Conservation (phyloP, 2,329 filamentous ascomycete species). For the Teratosphaeria gauchensis region DNA sequence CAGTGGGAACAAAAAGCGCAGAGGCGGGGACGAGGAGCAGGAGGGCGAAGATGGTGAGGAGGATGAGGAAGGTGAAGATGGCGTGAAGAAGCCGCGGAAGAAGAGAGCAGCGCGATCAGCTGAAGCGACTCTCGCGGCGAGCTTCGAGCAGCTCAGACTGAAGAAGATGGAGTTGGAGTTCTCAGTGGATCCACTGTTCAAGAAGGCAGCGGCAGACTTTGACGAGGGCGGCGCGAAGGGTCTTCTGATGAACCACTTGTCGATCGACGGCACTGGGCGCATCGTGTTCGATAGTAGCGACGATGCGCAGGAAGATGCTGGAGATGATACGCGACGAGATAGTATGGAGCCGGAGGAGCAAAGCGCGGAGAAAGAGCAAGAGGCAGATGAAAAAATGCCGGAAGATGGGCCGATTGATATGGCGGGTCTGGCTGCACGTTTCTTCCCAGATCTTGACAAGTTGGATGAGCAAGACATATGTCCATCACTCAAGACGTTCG, state of each 20-base stretch:
- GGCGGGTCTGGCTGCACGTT: slow-evolving; percentile 60
- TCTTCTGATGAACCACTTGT: slow-evolving; percentile 87
- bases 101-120: slow-evolving; percentile 72
- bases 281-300: slow-evolving; percentile 99
- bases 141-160: slow-evolving; percentile 77
- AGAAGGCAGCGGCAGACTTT: slow-evolving; percentile 96
- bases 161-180: slow-evolving; percentile 99
- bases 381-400: slow-evolving; percentile 28
- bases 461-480: slow-evolving; percentile 87
- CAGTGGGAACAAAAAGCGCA: slow-evolving; percentile 54
- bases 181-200: slow-evolving; percentile 94
- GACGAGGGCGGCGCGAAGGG: slow-evolving; percentile 97
- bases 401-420: slow-evolving; percentile 72
- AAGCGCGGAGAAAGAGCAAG: slow-evolving; percentile 38
- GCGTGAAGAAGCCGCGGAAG: slow-evolving; percentile 51
- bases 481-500: slow-evolving; percentile 87
- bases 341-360: slow-evolving; percentile 35
- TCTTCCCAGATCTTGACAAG: slow-evolving; percentile 70
- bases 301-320: slow-evolving; percentile 52
- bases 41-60: slow-evolving; percentile 54
- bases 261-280: slow-evolving; percentile 80
- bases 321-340: slow-evolving; percentile 24
- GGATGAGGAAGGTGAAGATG: slow-evolving; percentile 42
- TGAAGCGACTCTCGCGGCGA: slow-evolving; percentile 84
- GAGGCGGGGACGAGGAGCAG: slow-evolving; percentile 38